phyloP scores from a whole-genome alignment of 2,329 filamentous ascomycete species.

The Beauveria varroae region DNA sequence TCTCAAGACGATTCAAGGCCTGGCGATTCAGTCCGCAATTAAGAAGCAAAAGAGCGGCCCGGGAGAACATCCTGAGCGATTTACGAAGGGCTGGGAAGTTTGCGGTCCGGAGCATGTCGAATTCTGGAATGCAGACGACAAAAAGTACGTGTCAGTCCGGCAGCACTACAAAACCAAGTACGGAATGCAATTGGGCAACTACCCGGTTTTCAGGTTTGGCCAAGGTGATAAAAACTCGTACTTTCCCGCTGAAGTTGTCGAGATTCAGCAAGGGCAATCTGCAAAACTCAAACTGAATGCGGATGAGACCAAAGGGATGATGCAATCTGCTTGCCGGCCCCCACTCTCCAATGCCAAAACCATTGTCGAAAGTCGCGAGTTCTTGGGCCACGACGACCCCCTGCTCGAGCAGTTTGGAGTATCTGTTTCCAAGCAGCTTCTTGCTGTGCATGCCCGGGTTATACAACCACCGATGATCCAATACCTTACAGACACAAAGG shows the following conservation, averaged over 20 bases:
- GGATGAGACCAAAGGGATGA: slow-evolving; percentile 60
- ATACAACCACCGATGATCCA: slow-evolving; percentile 51
- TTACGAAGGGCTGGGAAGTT: slow-evolving; percentile 20
- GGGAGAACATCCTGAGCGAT: slow-evolving; percentile 17
- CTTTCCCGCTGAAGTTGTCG: slow-evolving; percentile 59
- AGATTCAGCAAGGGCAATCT: slow-evolving; percentile 56
- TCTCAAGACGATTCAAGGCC: slow-evolving; percentile 22
- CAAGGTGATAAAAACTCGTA: slow-evolving; percentile 49
- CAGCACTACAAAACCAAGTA: slow-evolving; percentile 39
- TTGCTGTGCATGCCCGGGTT: slow-evolving; percentile 67
- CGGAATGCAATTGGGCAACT: slow-evolving; percentile 24
- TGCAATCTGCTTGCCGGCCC: slow-evolving; percentile 60
- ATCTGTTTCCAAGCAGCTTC: slow-evolving; percentile 48
- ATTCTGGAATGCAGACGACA: slow-evolving; percentile 24
- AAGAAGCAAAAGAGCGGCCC: slow-evolving; percentile 10
- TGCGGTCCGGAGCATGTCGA: slow-evolving; percentile 25
- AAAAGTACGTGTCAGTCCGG: slow-evolving; percentile 29
- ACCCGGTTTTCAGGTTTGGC: slow-evolving; percentile 62
- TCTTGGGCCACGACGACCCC: slow-evolving; percentile 50
- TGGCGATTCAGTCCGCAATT: slow-evolving; percentile 21
- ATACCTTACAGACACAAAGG: slow-evolving; percentile 35
- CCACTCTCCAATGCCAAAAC: slow-evolving; percentile 61
- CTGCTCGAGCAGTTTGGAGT: slow-evolving; percentile 54
- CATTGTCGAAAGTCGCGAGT: slow-evolving; percentile 49
- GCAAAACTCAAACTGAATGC: slow-evolving; percentile 51